Conservation (phyloP, 192 early-diverging fungal species). For the Allomyces macrogynus region DNA sequence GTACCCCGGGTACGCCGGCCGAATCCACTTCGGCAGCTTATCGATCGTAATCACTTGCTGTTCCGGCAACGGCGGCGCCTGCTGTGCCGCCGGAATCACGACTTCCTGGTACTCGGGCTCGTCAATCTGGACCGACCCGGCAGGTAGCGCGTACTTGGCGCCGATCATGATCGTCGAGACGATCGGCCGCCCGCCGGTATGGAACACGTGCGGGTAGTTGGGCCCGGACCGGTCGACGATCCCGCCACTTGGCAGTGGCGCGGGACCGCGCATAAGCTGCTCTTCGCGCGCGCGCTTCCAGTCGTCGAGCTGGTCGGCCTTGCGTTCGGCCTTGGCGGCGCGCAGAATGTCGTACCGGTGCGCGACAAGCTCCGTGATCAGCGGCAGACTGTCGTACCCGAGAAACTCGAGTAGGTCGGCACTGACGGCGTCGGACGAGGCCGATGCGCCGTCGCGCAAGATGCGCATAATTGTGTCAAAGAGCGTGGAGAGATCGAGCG, state of each 20-base stretch:
- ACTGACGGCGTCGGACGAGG: slow-evolving; percentile 33
- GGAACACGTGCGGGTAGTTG: slow-evolving; percentile 9
- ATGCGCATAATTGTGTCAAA: neutral
- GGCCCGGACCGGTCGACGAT: slow-evolving; percentile 4
- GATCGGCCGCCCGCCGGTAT: slow-evolving; percentile 29
- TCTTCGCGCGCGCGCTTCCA: slow-evolving; percentile 8
- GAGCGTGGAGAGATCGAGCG: no score
- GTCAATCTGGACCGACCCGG: slow-evolving; percentile 52
- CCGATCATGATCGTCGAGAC: slow-evolving; percentile 58
- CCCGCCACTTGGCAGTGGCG: slow-evolving; percentile 9
- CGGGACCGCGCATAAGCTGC: slow-evolving; percentile 4
- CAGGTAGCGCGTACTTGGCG: slow-evolving; percentile 52
- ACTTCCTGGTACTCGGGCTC: slow-evolving; percentile 75
- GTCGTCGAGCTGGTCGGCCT: neutral
- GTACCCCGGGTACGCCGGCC: slow-evolving; percentile 29
- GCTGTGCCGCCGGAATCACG: slow-evolving; percentile 55
- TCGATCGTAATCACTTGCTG: slow-evolving; percentile 46
- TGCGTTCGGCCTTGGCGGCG: slow-evolving; percentile 26
- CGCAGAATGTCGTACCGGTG: slow-evolving; percentile 37
- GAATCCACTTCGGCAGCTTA: slow-evolving; percentile 19
- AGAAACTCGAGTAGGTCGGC: slow-evolving; percentile 44
- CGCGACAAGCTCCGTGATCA: slow-evolving; percentile 33
- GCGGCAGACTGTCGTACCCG: slow-evolving; percentile 50
- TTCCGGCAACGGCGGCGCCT: slow-evolving; percentile 34
- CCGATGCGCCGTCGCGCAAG: neutral